A percentile compares a stretch with the other conserved stretches of the same genome.
phyloP scores from a whole-genome alignment of 1,284 basidiomycete species.

The Ustilago sp. region DNA sequence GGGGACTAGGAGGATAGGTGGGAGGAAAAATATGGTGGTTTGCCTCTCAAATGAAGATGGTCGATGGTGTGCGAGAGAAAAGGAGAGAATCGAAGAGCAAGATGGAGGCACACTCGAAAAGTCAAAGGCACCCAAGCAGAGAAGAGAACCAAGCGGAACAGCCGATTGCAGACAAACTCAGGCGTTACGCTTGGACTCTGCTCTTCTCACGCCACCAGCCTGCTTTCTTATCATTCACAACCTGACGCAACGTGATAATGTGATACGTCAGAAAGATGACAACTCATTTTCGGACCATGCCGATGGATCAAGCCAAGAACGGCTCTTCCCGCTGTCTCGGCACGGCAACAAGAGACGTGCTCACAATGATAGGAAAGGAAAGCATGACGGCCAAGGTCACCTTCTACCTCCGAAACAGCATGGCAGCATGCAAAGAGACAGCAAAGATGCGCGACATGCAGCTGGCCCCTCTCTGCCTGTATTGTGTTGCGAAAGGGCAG shows the following conservation, averaged over 20 bases:
- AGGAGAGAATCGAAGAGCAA: not conserved
- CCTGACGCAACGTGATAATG: not conserved
- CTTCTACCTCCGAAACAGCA: constrained; percentile 1
- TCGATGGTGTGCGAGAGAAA: not conserved
- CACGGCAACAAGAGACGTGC: no score
- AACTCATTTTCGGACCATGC: not conserved
- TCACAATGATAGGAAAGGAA: not conserved
- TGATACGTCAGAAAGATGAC: not conserved
- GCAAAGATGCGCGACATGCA: constrained; percentile 23
- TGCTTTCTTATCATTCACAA: not conserved
- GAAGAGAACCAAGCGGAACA: constrained; percentile 1
- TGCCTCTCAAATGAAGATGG: not conserved
- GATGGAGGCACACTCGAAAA: constrained; percentile 14
- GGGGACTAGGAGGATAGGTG: not conserved
- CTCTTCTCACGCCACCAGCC: not conserved
- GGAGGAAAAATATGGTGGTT: constrained; percentile 1
- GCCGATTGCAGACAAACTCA: not conserved
- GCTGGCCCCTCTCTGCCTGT: constrained; percentile 21
- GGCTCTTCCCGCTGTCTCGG: not conserved
- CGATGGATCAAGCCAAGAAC: not conserved
- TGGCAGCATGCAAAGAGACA: constrained; percentile 4
- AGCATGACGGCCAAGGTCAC: not conserved
- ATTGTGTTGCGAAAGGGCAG: not conserved
- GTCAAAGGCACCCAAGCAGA: not conserved
- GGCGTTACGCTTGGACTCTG: not conserved